Evolutionary conservation across 495 filamentous ascomycete genomes (phyloP).

Genomic region (Cladorrhinum samala): DNA sequence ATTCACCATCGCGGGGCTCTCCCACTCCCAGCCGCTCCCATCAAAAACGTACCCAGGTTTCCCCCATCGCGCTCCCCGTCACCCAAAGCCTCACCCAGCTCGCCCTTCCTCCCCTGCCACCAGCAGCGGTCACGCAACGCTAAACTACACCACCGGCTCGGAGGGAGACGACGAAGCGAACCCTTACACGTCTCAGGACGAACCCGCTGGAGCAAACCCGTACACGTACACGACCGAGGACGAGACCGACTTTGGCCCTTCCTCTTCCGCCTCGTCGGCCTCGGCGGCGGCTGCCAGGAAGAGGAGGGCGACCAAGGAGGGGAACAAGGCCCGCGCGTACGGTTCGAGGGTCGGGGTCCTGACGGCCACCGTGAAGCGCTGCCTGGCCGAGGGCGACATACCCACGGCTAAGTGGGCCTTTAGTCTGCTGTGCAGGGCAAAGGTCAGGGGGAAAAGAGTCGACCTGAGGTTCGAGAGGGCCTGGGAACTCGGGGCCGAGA

Average conservation of each 20-base stretch:
- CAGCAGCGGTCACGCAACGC: neutral
- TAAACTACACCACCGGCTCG: neutral
- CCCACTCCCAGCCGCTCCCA: constrained; percentile 29
- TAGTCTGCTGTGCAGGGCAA: constrained; percentile 28
- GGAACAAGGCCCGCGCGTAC: constrained; percentile 9
- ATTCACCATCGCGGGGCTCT: constrained; percentile 34
- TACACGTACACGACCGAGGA: neutral
- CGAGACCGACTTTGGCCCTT: neutral
- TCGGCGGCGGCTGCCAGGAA: neutral
- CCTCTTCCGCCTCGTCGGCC: neutral
- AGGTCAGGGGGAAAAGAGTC: constrained; percentile 22
- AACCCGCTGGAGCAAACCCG: neutral
- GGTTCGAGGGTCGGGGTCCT: constrained; percentile 27
- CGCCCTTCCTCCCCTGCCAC: neutral
- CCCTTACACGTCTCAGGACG: constrained; percentile 1
- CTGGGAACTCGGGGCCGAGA: constrained; percentile 40
- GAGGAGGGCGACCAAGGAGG: neutral
- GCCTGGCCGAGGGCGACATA: constrained; percentile 34
- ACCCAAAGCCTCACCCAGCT: neutral
- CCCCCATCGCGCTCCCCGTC: constrained; percentile 31
- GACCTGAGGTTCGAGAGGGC: constrained; percentile 32
- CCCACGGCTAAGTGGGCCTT: constrained; percentile 34
- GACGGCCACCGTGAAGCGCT: constrained; percentile 28
- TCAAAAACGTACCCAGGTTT: constrained; percentile 32
- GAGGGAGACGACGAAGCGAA: constrained; percentile 5